These are phyloP conservation scores for Pseudoturritis turrita DNA, from an alignment of 345 rosid genomes.

Conservation along the genomic window DNA sequence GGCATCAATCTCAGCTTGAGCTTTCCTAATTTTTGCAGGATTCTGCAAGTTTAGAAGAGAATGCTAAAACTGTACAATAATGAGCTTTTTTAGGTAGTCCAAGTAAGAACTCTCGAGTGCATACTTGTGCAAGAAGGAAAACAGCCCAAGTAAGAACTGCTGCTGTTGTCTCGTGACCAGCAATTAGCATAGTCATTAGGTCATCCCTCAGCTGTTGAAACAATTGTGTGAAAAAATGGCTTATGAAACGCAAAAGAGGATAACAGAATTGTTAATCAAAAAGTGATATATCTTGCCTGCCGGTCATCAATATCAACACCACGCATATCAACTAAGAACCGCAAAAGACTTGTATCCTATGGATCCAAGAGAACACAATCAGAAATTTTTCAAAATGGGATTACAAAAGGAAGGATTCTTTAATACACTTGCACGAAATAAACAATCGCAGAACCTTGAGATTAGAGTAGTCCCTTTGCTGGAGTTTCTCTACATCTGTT, in stretches of 20 bases:
- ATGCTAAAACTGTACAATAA: neutral
- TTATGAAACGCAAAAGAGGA: neutral
- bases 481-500: conserved; percentile 87
- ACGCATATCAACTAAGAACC: conserved; percentile 91
- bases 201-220: conserved; percentile 80
- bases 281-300: conserved; percentile 46
- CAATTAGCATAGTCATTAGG: conserved; percentile 89
- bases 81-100: neutral
- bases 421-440: neutral
- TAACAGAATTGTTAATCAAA: neutral
- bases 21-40: conserved; percentile 75
- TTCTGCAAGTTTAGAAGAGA: conserved; percentile 42
- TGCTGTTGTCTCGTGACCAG: conserved; percentile 97
- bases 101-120: neutral
- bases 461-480: conserved; percentile 77
- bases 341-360: conserved; percentile 92
- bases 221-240: neutral
- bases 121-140: conserved; percentile 86
- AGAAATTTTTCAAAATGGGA: neutral
- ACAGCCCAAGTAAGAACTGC: conserved; percentile 98
- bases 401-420: neutral
- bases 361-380: conserved; percentile 22
- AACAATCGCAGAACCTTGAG: conserved; percentile 46
- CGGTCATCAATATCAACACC: conserved; percentile 83
- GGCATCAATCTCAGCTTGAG: conserved; percentile 79